Evolutionary conservation across 352 stramenopile species (phyloP), one percentile per base, ranked within the genome.

Genomic region (Paralagenidium karlingii): DNA sequence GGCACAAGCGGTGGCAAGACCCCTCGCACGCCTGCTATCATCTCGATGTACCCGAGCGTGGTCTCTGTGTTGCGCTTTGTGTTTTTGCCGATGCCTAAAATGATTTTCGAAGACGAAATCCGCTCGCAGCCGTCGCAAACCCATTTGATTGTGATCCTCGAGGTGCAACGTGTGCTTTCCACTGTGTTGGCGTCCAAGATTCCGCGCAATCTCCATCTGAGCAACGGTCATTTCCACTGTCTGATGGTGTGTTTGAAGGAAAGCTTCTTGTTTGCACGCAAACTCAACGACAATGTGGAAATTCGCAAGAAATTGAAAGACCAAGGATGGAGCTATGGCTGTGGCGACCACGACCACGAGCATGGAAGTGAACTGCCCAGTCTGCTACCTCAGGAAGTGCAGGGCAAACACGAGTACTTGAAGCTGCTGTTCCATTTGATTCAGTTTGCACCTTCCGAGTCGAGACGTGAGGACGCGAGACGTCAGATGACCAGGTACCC

Each of bases 361-460:
- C n/a, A n/a, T n/a, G n/a, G n/a, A n/a, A 31, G 33, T 11, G 45
- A 48, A 28, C 43, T 84, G 18, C 71, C 75, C 0, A 84, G 73
- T 41, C 45, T 89, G 37, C 28, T 89, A 26, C 58, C 61, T 5
- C 76, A 89, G 22, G 76, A 89, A 61, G 66, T 89, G 8, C 32
- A 78, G 19, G 76, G 76, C 28, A 89, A 86, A 49, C 60, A 71
- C 8, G 68, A 81, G 48, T 89, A 82, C 40, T 39, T 83, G 1
- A 75, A 81, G 18, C 69, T 87, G 20, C 43, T 87, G 8, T 74
- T 82, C 10, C 45, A 60, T 24, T 47, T 74, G 20, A 63, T 84
- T n/a, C n/a, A n/a, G n/a, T n/a, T n/a, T n/a, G n/a, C n/a, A 11
- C 39, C 47, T 16, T 36, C 60, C 7, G 63, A 70, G 12, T 40